A percentile compares a stretch with the other conserved stretches of the same genome.
These are phyloP conservation scores for Neocucurbitaria cava DNA, from an alignment of 2,329 filamentous ascomycete genomes.

Conservation along the genomic window DNA sequence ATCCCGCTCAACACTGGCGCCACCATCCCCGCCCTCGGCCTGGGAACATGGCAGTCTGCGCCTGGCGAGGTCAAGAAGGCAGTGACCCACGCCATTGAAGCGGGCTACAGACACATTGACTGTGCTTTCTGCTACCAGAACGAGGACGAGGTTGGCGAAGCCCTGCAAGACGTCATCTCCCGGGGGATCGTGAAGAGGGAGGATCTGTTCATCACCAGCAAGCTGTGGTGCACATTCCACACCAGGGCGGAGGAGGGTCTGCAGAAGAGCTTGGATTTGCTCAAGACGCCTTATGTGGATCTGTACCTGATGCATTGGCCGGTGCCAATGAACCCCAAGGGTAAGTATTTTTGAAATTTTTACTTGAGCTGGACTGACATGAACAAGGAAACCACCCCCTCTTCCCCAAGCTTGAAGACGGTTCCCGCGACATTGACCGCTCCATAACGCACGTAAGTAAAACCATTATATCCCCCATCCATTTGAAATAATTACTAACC, in stretches of 20 bases:
- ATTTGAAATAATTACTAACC: neutral
- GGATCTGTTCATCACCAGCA: constrained; percentile 84
- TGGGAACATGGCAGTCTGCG: constrained; percentile 50
- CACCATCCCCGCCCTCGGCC: constrained; percentile 47
- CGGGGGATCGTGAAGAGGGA: constrained; percentile 74
- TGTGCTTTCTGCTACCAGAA: constrained; percentile 80
- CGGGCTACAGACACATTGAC: constrained; percentile 67
- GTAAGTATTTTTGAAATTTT: constrained; percentile 43
- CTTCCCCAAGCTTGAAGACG: constrained; percentile 78
- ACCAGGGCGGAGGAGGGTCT: constrained; percentile 72
- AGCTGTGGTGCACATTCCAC: constrained; percentile 85
- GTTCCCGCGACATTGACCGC: constrained; percentile 74
- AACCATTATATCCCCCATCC: neutral
- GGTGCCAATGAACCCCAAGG: constrained; percentile 78
- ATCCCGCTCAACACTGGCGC: constrained; percentile 51
- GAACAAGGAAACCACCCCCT: constrained; percentile 68
- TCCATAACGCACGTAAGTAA: constrained; percentile 66
- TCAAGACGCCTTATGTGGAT: constrained; percentile 83
- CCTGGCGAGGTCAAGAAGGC: constrained; percentile 57
- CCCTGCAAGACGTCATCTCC: constrained; percentile 74
- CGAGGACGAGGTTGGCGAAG: constrained; percentile 82
- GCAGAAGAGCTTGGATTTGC: constrained; percentile 73
- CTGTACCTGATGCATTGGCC: constrained; percentile 87
- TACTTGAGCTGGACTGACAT: constrained; percentile 1
- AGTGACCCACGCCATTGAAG: constrained; percentile 56